Evolutionary conservation across 2,329 filamentous ascomycete species (phyloP), one percentile per base, ranked within the genome.

Genomic region (Tolypocladium endophyticum): DNA sequence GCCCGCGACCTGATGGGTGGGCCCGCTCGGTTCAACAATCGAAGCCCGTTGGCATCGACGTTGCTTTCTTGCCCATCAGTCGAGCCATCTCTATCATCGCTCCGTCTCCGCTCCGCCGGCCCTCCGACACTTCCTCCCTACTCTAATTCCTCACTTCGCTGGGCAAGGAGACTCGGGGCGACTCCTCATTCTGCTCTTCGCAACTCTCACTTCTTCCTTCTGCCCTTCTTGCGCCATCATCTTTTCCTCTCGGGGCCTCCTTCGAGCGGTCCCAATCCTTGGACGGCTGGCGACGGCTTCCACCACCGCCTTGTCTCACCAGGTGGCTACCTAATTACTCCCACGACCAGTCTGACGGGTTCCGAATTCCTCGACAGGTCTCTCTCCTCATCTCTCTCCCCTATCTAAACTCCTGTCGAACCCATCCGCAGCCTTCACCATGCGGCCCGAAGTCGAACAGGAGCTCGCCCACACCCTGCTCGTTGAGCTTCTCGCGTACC

Each of bases 401-500:
- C 63, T 55, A 38, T 25, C 43, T 18, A 36, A 41, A 59, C 58
- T 9, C 28, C 28, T 28, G 25, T 28, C 20, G 18, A 41, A 33
- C 18, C 18, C 52, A 5, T 33, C 25, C 58, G 25, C 30, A 50
- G 60, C 66, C 68, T 62, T 70, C 79, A 87, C 70, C 69, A 97
- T 97, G 93, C 90, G 90, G 82, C 94, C 94, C 76, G 94, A 99
- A 85, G 83, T 97, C 77, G 93, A 99, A 87, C 94, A 99, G 79
- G 94, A 99, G 82, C 90, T 99, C 76, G 89, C 94, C 72, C 93
- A 99, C 78, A 97, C 93, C 67, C 86, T 99, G 77, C 89, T 99
- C 73, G 90, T 99, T 66, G 94, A 99, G 87, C 90, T 99, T 65
- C 87, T 99, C 68, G 94, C 94, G 81, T 99, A 97, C 78, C 94